These are phyloP conservation scores for Paralagenidium karlingii DNA, from an alignment of 352 stramenopile genomes.

Conservation along the genomic window DNA sequence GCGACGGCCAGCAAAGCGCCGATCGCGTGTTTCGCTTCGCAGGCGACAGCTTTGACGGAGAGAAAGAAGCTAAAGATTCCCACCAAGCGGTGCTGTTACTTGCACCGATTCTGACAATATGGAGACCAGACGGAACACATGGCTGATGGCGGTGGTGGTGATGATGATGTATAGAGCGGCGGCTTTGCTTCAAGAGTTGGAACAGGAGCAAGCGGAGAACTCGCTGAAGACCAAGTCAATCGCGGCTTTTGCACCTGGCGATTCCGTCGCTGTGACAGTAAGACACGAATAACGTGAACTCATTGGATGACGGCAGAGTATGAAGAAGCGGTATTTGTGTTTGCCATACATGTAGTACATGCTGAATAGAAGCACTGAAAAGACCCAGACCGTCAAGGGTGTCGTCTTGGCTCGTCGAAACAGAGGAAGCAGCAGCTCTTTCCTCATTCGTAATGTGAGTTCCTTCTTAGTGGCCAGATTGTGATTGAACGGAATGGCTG, in stretches of 20 bases:
- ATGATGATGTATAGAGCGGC: constrained; percentile 18
- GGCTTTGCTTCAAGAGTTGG: constrained; percentile 51
- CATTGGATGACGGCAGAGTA: neutral
- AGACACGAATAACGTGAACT: neutral
- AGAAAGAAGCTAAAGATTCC: constrained; percentile 72
- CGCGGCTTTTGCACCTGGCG: constrained; percentile 56
- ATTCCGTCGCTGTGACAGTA: constrained; percentile 59
- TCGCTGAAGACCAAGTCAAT: constrained; percentile 47
- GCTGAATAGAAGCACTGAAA: constrained; percentile 52
- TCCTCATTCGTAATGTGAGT: constrained; percentile 78
- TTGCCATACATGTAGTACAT: constrained; percentile 37
- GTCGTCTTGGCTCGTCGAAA: constrained; percentile 73
- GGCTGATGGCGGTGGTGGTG: too few species aligned
- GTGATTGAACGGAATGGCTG: neutral
- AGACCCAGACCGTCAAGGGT: constrained; percentile 66
- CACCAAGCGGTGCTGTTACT: constrained; percentile 32
- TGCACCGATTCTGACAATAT: neutral
- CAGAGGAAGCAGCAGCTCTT: constrained; percentile 67
- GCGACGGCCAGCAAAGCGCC: too few species aligned
- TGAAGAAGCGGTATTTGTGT: neutral
- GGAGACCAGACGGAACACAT: too few species aligned
- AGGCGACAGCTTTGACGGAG: constrained; percentile 14
- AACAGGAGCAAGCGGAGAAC: constrained; percentile 55
- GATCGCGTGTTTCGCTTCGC: constrained; percentile 25
- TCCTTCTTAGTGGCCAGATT: neutral